Percentiles rank a stretch among this genome's conserved stretches.
These are phyloP conservation scores for Verticillium isaacii DNA, from an alignment of 2,329 filamentous ascomycete genomes.

Conservation along the genomic window DNA sequence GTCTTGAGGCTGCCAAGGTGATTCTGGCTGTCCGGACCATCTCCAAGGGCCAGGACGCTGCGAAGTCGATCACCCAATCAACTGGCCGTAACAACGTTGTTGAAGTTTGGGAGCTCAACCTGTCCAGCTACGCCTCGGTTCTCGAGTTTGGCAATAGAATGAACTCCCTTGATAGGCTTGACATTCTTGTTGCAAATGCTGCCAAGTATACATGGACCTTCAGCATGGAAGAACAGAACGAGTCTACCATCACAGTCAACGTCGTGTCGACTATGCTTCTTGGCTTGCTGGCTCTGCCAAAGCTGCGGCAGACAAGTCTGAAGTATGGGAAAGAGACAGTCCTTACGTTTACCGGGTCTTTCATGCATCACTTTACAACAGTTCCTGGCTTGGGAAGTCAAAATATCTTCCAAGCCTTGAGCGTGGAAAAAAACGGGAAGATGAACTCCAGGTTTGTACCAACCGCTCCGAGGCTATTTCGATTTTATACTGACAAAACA, in stretches of 20 bases:
- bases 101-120: slow-evolving; percentile 29
- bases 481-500: neutral
- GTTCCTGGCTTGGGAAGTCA: neutral
- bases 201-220: slow-evolving; percentile 14
- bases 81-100: slow-evolving; percentile 12
- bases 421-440: neutral
- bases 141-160: slow-evolving; percentile 27
- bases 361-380: too few species aligned
- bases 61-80: slow-evolving; percentile 1
- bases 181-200: slow-evolving; percentile 31
- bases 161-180: slow-evolving; percentile 25
- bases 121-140: slow-evolving; percentile 32
- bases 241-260: slow-evolving; percentile 38
- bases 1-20: slow-evolving; percentile 17
- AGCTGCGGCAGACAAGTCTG: slow-evolving; percentile 1
- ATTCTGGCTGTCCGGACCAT: slow-evolving; percentile 27
- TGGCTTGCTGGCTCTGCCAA: slow-evolving; percentile 34
- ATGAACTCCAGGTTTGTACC: slow-evolving; percentile 1
- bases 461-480: too few species aligned
- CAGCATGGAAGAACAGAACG: slow-evolving; percentile 29
- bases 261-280: slow-evolving; percentile 39
- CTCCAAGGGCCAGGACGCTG: slow-evolving; percentile 19
- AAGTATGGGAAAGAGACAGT: too few species aligned
- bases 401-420: slow-evolving; percentile 24
- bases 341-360: too few species aligned